Percentiles rank a stretch among this genome's conserved stretches.
These are phyloP conservation scores for Saccharomycopsis olivae DNA, from an alignment of 805 yeast genomes.

Conservation along the genomic window DNA sequence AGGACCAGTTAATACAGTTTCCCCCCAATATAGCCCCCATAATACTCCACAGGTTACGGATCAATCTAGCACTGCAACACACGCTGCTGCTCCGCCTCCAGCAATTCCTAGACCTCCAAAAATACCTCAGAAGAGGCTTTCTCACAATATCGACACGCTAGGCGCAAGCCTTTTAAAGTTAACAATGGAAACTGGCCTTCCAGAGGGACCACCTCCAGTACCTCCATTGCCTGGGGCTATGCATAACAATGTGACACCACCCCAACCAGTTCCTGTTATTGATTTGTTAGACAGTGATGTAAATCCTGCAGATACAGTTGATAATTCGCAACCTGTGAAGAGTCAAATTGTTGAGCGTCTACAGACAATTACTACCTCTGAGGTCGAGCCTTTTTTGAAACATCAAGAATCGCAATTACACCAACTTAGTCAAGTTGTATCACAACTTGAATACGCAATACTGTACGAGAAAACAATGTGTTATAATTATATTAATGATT, in stretches of 20 bases:
- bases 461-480: conserved; percentile 26
- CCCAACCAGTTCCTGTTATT: neutral
- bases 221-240: neutral
- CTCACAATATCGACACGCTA: too few species aligned
- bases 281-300: conserved; percentile 10
- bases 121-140: neutral
- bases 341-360: conserved; percentile 21
- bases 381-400: conserved; percentile 18
- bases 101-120: neutral
- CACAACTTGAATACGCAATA: conserved; percentile 29
- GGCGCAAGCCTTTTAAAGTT: too few species aligned
- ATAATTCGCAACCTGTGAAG: conserved; percentile 4
- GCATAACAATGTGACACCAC: too few species aligned
- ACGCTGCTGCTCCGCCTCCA: conserved; percentile 3
- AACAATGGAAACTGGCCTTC: neutral
- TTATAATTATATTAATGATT: conserved; percentile 20
- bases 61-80: too few species aligned
- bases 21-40: conserved; percentile 2
- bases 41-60: conserved; percentile 5
- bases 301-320: conserved; percentile 12
- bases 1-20: neutral
- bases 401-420: conserved; percentile 6
- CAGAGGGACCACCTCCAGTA: neutral
- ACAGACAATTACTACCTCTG: conserved; percentile 20
- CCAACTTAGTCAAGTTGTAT: conserved; percentile 20